These are phyloP conservation scores for Aspergillus calidoustus DNA, from an alignment of 2,329 filamentous ascomycete genomes.

Conservation along the genomic window DNA sequence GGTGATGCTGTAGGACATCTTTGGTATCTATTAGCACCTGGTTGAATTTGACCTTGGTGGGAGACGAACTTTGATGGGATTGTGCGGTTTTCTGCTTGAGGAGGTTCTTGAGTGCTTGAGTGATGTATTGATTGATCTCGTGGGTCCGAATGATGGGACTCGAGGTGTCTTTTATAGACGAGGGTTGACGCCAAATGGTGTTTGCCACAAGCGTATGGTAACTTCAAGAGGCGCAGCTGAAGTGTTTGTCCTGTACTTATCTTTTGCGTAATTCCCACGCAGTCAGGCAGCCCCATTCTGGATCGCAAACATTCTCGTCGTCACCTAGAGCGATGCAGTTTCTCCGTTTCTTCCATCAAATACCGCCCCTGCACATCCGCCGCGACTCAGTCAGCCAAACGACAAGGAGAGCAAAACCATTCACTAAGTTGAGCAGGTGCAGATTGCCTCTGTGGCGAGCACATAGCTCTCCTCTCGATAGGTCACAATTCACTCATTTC, in stretches of 20 bases:
- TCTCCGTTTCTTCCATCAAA: neutral
- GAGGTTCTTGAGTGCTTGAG: neutral
- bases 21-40: neutral
- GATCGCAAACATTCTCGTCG: neutral
- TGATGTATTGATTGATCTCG: too few relatives aligned
- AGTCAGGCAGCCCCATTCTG: neutral
- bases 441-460: too few relatives aligned
- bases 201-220: neutral
- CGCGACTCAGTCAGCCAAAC: too few relatives aligned
- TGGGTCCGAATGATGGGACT: neutral
- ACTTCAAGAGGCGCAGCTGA: neutral
- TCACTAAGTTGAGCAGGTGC: too few relatives aligned
- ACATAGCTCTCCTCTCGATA: neutral
- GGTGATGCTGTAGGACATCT: neutral
- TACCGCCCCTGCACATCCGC: too few relatives aligned
- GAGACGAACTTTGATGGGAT: neutral
- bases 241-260: neutral
- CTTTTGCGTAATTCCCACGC: neutral
- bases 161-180: neutral
- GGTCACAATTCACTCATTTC: neutral
- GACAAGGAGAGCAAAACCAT: too few relatives aligned
- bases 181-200: neutral
- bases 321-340: neutral
- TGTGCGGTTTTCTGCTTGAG: neutral
- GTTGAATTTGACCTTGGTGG: neutral